Percentiles rank a stretch among this genome's conserved stretches.
Conservation (phyloP, 2,329 filamentous ascomycete genomes). For the Fusarium protoensiforme region DNA sequence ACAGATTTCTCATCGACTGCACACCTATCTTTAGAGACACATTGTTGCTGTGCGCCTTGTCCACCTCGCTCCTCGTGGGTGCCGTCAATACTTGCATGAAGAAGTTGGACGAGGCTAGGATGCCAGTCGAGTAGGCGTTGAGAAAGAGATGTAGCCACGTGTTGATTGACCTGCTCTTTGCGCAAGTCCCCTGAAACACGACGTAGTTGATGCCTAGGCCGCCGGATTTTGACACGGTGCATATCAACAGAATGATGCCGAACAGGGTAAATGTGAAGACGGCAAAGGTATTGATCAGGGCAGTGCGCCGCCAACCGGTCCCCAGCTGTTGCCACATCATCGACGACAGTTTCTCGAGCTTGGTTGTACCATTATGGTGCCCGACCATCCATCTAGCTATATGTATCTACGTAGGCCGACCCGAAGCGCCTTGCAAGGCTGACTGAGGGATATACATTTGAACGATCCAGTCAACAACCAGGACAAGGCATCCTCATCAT, state of each 20-base stretch:
- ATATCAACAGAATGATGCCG: background rate
- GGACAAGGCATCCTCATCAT: too few species aligned
- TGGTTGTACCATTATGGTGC: too few species aligned
- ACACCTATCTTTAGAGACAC: slow-evolving; percentile 25
- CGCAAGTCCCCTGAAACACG: slow-evolving; percentile 27
- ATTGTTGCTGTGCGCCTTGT: slow-evolving; percentile 54
- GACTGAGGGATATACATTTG: too few species aligned
- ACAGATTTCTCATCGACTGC: slow-evolving; percentile 22
- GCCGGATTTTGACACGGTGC: background rate
- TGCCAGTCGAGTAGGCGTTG: slow-evolving; percentile 57
- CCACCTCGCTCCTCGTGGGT: slow-evolving; percentile 60
- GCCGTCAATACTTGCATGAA: slow-evolving; percentile 63
- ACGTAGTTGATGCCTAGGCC: background rate
- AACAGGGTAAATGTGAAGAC: background rate
- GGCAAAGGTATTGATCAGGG: background rate
- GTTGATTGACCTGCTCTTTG: slow-evolving; percentile 18
- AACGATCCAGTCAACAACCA: too few species aligned
- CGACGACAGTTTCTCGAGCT: background rate
- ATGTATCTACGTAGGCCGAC: too few species aligned
- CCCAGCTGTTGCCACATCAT: background rate
- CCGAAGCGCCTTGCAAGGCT: too few species aligned
- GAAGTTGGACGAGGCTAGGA: slow-evolving; percentile 61
- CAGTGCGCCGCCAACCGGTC: background rate
- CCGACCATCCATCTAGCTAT: too few species aligned
- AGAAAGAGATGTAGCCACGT: slow-evolving; percentile 56